Conservation (phyloP, 768 basidiomycete genomes). For the Hemileccinum impolitum region DNA sequence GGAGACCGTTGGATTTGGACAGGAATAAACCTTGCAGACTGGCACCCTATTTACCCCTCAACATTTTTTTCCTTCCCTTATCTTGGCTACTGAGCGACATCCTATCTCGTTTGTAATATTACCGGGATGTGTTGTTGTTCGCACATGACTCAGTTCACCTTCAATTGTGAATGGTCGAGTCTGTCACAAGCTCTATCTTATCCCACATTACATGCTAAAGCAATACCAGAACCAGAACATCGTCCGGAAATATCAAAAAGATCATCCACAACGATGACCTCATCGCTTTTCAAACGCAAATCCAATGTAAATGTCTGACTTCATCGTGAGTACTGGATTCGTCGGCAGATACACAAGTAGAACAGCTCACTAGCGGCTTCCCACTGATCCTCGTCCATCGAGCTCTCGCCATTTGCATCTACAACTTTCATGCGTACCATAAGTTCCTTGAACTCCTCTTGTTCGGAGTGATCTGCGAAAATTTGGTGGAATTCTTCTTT, state of each 20-base stretch:
- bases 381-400: constrained; percentile 96
- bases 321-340: constrained; percentile 5
- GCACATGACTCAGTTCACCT: background rate
- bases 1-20: constrained; percentile 93
- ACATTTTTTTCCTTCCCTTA: constrained; percentile 1
- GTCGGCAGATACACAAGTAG: background rate
- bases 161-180: background rate
- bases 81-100: constrained; percentile 13
- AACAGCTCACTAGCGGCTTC: constrained; percentile 90
- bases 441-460: constrained; percentile 78
- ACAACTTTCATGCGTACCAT: constrained; percentile 91
- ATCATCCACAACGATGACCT: background rate
- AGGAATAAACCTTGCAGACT: constrained; percentile 55
- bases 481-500: constrained; percentile 89
- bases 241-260: background rate
- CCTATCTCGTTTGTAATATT: constrained; percentile 32
- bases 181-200: constrained; percentile 1
- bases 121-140: constrained; percentile 19
- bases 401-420: constrained; percentile 77
- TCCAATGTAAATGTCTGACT: constrained; percentile 84
- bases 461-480: constrained; percentile 75
- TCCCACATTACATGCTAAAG: constrained; percentile 1
- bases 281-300: constrained; percentile 82
- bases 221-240: constrained; percentile 6
- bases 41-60: constrained; percentile 17